Evolutionary conservation across 306 rosid genomes (phyloP).

Genomic region (Comarum palustre): DNA sequence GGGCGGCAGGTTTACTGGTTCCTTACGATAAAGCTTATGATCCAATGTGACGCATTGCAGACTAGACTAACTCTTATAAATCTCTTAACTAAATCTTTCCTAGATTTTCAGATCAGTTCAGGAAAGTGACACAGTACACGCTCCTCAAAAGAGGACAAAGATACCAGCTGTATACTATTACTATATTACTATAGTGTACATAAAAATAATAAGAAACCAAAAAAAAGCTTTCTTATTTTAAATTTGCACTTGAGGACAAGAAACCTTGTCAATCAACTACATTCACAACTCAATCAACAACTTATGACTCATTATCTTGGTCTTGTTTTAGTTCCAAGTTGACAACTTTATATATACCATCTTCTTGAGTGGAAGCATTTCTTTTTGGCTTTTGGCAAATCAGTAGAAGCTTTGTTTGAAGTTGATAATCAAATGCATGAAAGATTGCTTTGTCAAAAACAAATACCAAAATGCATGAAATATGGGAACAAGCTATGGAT

Average conservation of each 20-base stretch:
- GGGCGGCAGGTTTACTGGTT: not conserved
- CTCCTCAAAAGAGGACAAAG: slow-evolving; percentile 46
- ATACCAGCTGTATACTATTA: slow-evolving; percentile 21
- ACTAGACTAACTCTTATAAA: not conserved
- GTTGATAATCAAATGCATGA: not conserved
- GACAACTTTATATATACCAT: slow-evolving; percentile 10
- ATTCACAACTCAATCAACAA: not conserved
- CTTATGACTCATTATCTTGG: not conserved
- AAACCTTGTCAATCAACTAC: not conserved
- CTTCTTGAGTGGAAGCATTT: not conserved
- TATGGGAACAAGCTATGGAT: not conserved
- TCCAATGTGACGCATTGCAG: slow-evolving; percentile 23
- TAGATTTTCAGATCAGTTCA: slow-evolving; percentile 53
- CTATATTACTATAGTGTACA: not conserved
- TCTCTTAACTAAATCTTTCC: slow-evolving; percentile 44
- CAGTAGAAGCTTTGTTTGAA: slow-evolving; percentile 14
- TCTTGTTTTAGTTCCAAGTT: slow-evolving; percentile 22
- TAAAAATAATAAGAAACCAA: not conserved
- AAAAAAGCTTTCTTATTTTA: slow-evolving; percentile 1
- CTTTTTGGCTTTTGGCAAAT: not conserved
- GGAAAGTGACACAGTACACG: slow-evolving; percentile 48
- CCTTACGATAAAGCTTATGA: not conserved
- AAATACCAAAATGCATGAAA: not conserved
- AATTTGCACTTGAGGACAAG: not conserved
- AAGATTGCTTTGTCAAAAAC: not conserved